Percentiles rank a stretch among this genome's conserved stretches.
Evolutionary conservation across 768 basidiomycete genomes (phyloP).

Genomic region (Leccinum aurantiacum): DNA sequence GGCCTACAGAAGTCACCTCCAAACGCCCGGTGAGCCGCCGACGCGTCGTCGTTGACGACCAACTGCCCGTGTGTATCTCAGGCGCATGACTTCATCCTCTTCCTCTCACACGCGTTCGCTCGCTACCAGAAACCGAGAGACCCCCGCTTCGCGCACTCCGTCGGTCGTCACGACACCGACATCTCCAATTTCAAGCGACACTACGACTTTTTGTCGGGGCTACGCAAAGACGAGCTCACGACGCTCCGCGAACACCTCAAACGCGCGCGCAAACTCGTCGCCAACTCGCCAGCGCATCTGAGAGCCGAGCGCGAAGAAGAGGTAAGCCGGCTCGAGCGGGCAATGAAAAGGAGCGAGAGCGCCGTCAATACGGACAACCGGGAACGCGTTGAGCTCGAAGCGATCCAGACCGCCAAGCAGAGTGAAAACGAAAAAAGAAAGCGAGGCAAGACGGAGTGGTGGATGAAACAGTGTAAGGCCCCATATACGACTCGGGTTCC

Average conservation of each 20-base stretch:
- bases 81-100: not conserved
- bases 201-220: conserved; percentile 71
- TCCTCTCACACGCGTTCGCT: not conserved
- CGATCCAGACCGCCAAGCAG: conserved; percentile 46
- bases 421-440: conserved; percentile 60
- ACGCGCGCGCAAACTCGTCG: conserved; percentile 63
- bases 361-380: conserved; percentile 68
- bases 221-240: conserved; percentile 63
- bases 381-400: conserved; percentile 70
- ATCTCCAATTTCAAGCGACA: conserved; percentile 61
- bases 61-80: conserved; percentile 52
- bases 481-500: not conserved
- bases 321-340: conserved; percentile 64
- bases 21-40: conserved; percentile 80
- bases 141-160: conserved; percentile 77
- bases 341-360: conserved; percentile 77
- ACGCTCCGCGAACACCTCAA: conserved; percentile 66
- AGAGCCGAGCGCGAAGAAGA: conserved; percentile 65
- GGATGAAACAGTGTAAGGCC: conserved; percentile 74
- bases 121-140: conserved; percentile 68
- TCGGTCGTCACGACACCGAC: conserved; percentile 66
- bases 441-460: conserved; percentile 82
- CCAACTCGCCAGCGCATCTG: conserved; percentile 58
- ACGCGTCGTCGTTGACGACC: conserved; percentile 66
- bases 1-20: conserved; percentile 80